Base-by-base conservation (phyloP, 164 flowering plant species). In the Nelumbo lutea region DNA sequence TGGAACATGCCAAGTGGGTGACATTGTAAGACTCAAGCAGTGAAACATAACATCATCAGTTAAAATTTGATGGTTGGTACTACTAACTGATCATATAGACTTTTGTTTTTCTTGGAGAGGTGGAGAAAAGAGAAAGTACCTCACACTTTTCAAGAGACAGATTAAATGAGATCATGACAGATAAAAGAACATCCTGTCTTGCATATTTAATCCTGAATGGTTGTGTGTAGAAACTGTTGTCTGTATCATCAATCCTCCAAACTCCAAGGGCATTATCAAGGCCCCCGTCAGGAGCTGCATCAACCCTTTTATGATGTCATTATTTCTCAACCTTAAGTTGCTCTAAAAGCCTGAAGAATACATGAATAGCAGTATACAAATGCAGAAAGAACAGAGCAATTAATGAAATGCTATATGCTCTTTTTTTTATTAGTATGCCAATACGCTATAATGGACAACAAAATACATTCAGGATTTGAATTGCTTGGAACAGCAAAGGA, bases 131-230 rank as follows among this genome's bases (percentile, higher is more conserved):
- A 47, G 47, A 9, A 58, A 44, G 42, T 75, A 95, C 99, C 98
- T 85, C 84, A 81, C 65, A 66, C 71, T 74, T 80, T 57, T 72
- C 75, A 27, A 85, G 87, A 73, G 90, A 73, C 55, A 96, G 72
- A 81, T 84, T 87, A 75, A 96, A 96, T 41, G 99, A 77, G 57
- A 93, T 78, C 98, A 96, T 86, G 80, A 88, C 81, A 65, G 90
- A 88, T 59, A 96, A 75, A 70, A 83, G 88, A 69, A 96, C 79
- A 87, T 96, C 98, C 87, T 96, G 99, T 77, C 93, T 90, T 6
- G 95, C 93, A 83, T 96, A 96, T 79, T 85, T 93, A 67, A 96
- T 96, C 74, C 90, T 83, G 68, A 96, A 96, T 78, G 99, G 98
- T 81, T 89, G 98, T 14, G 97, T 87, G 15, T 78, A 85, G 72